These are phyloP conservation scores for Chaetomium globosum DNA, from an alignment of 2,329 filamentous ascomycete genomes.

Conservation along the genomic window DNA sequence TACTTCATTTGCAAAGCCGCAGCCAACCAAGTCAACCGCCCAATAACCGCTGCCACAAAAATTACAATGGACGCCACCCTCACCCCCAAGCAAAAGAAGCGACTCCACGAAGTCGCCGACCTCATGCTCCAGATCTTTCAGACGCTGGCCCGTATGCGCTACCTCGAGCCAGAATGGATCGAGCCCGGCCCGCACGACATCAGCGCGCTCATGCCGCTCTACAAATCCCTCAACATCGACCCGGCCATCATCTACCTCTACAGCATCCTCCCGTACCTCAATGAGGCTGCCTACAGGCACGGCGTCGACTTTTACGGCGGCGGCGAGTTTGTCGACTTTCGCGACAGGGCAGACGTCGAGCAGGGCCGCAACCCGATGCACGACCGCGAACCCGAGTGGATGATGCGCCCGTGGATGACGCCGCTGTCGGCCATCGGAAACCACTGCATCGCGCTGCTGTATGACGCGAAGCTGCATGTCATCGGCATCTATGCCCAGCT, in stretches of 20 bases:
- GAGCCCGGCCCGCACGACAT: conserved; percentile 34
- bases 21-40: not conserved
- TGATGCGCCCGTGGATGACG: conserved; percentile 41
- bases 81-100: conserved; percentile 10
- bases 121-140: conserved; percentile 39
- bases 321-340: conserved; percentile 35
- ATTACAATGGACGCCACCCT: conserved; percentile 8
- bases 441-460: conserved; percentile 32
- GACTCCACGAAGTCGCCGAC: conserved; percentile 38
- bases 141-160: conserved; percentile 39
- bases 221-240: conserved; percentile 28
- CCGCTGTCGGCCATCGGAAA: conserved; percentile 20
- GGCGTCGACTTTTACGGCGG: conserved; percentile 32
- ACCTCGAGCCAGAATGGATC: conserved; percentile 34
- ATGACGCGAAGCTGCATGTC: conserved; percentile 37
- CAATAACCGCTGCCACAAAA: not conserved
- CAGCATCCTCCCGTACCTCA: conserved; percentile 37
- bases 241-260: conserved; percentile 38
- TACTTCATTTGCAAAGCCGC: not conserved
- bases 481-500: conserved; percentile 33
- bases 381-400: conserved; percentile 29
- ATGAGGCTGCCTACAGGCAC: conserved; percentile 6
- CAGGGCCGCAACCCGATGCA: conserved; percentile 31
- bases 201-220: conserved; percentile 27
- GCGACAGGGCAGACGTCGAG: conserved; percentile 25